Conservation (phyloP, 805 yeast genomes). For the Yarrowia osloensis region DNA sequence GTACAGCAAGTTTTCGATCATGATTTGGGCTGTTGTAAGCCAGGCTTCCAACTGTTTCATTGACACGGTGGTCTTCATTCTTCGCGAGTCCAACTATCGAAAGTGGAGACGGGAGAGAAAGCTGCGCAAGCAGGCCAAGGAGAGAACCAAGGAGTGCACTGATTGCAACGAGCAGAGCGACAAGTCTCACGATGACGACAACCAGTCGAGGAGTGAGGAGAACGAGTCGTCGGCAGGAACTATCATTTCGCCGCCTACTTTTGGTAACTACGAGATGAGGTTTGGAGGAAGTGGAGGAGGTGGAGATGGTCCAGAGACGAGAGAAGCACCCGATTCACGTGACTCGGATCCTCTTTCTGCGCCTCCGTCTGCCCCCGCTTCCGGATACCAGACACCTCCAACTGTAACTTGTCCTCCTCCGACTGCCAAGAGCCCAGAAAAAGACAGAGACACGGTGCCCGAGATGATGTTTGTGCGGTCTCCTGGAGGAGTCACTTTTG, state of each 20-base stretch:
- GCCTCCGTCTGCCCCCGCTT: not conserved
- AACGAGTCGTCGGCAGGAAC: slow-evolving; percentile 17
- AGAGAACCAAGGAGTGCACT: not conserved
- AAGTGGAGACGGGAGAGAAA: slow-evolving; percentile 15
- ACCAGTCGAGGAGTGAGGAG: slow-evolving; percentile 2
- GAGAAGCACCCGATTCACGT: not conserved
- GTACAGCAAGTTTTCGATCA: slow-evolving; percentile 63
- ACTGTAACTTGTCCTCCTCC: not conserved
- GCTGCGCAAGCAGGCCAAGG: not conserved
- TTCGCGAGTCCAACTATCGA: slow-evolving; percentile 54
- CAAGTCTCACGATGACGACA: slow-evolving; percentile 9
- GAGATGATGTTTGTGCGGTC: slow-evolving; percentile 20
- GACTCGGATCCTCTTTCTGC: slow-evolving; percentile 11
- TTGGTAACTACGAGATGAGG: slow-evolving; percentile 15
- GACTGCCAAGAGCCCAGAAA: not conserved
- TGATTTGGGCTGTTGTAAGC: slow-evolving; percentile 68
- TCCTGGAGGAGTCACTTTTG: slow-evolving; percentile 11
- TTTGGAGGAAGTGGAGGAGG: slow-evolving; percentile 2
- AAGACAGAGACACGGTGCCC: not conserved
- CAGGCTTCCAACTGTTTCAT: slow-evolving; percentile 80
- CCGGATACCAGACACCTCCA: not conserved
- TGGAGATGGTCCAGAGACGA: not conserved
- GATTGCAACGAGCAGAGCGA: not conserved
- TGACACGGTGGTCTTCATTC: slow-evolving; percentile 72
- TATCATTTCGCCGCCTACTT: not conserved